A percentile compares a stretch with the other conserved stretches of the same genome.
phyloP scores from a whole-genome alignment of 768 basidiomycete genomes.

The Tulasnella sp. region DNA sequence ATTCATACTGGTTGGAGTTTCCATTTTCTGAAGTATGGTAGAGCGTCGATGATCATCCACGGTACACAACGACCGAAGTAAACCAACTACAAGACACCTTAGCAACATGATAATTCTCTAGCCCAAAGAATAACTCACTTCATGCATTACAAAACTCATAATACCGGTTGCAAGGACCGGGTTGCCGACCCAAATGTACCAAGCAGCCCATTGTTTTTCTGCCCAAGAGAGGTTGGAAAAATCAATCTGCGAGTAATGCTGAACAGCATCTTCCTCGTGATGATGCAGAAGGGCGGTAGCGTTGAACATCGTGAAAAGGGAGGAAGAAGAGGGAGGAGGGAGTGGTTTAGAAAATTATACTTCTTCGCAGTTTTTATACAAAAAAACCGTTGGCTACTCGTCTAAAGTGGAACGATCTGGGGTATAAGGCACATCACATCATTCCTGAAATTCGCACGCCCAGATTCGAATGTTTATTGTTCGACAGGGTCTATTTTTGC shows the following conservation, averaged over 20 bases:
- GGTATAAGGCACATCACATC: too few relatives aligned
- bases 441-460: too few relatives aligned
- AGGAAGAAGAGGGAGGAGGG: too few relatives aligned
- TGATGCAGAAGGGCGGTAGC: constrained; percentile 9
- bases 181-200: constrained; percentile 80
- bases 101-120: constrained; percentile 3
- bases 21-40: constrained; percentile 88
- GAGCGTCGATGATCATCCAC: constrained; percentile 89
- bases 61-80: constrained; percentile 94
- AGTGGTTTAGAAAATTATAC: not conserved
- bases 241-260: constrained; percentile 15
- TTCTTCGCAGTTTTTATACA: too few relatives aligned
- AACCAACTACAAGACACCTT: constrained; percentile 45
- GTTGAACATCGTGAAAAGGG: constrained; percentile 15
- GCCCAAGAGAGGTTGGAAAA: constrained; percentile 22
- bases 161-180: constrained; percentile 87
- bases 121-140: constrained; percentile 40
- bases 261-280: constrained; percentile 10
- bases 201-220: constrained; percentile 71
- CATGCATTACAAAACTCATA: constrained; percentile 85
- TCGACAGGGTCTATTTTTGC: too few relatives aligned
- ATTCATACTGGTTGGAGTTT: constrained; percentile 63
- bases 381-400: too few relatives aligned
- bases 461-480: too few relatives aligned
- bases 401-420: too few relatives aligned